Percentiles rank a stretch among this genome's conserved stretches.
Conservation (phyloP, 331 rosid genomes). For the Dryas integrifolia region DNA sequence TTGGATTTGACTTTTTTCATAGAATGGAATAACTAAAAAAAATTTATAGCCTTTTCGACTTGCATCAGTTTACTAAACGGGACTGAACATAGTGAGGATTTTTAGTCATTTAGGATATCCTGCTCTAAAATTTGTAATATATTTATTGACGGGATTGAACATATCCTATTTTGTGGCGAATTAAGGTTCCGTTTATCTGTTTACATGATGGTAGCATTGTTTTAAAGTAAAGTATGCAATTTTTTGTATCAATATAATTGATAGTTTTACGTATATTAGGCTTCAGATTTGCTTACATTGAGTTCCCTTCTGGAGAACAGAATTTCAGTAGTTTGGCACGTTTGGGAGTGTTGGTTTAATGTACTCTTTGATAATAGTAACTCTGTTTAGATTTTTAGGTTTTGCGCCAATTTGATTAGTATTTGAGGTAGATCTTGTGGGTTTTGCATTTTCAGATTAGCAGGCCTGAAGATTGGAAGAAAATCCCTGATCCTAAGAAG, state of each 20-base stretch:
- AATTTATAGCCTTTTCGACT: background rate
- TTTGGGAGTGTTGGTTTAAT: conserved; percentile 9
- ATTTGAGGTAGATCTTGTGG: conserved; percentile 32
- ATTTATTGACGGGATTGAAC: background rate
- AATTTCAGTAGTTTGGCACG: background rate
- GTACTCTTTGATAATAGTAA: background rate
- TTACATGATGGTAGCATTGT: background rate
- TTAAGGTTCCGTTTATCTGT: background rate
- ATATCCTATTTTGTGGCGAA: background rate
- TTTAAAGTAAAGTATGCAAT: background rate
- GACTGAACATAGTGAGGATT: background rate
- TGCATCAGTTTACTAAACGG: background rate
- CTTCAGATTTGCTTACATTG: background rate
- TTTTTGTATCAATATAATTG: background rate
- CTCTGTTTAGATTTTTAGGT: conserved; percentile 4
- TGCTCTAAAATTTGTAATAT: background rate
- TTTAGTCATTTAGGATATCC: background rate
- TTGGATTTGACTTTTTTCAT: conserved; percentile 11
- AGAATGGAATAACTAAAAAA: background rate
- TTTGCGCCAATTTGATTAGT: background rate
- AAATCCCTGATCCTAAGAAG: conserved; percentile 83
- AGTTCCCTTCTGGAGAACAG: background rate
- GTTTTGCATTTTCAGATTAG: conserved; percentile 66
- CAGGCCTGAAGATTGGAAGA: conserved; percentile 91
- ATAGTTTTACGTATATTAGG: background rate